These are phyloP conservation scores for Lecanicillium sp. DNA, from an alignment of 2,329 filamentous ascomycete genomes.

Conservation along the genomic window DNA sequence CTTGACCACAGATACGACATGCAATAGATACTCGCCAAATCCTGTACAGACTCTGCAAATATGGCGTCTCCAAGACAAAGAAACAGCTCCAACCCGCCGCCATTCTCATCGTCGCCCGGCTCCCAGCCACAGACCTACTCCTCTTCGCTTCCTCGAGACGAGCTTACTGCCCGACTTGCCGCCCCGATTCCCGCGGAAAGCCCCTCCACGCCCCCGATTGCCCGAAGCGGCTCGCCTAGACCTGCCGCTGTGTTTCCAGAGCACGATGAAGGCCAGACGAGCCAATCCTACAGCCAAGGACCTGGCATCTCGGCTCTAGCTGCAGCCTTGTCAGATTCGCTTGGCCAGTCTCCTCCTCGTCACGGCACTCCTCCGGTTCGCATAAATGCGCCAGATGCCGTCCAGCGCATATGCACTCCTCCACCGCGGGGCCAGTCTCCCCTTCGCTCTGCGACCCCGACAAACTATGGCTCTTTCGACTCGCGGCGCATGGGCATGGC, in stretches of 20 bases:
- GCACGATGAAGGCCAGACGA: conserved; percentile 57
- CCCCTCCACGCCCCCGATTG: conserved; percentile 23
- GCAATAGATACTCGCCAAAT: neutral
- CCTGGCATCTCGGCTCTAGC: conserved; percentile 84
- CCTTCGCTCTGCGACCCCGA: conserved; percentile 43
- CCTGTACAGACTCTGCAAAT: neutral
- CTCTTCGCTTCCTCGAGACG: conserved; percentile 47
- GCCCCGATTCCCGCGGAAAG: conserved; percentile 41
- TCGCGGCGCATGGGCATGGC: conserved; percentile 39
- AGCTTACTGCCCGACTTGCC: conserved; percentile 53
- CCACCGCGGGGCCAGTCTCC: conserved; percentile 28
- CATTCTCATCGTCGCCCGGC: conserved; percentile 41
- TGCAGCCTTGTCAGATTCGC: conserved; percentile 70
- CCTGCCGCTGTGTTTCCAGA: conserved; percentile 25
- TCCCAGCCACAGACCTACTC: conserved; percentile 36
- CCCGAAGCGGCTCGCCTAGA: conserved; percentile 25
- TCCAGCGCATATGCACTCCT: conserved; percentile 36
- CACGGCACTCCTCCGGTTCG: conserved; percentile 55
- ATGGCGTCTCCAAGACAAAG: conserved; percentile 9
- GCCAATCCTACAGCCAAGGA: conserved; percentile 56
- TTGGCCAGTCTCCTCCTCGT: conserved; percentile 61
- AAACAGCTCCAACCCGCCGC: conserved; percentile 11
- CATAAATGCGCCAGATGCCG: no score
- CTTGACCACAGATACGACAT: conserved; percentile 1
- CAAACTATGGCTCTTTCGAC: conserved; percentile 82